A percentile compares a stretch with the other conserved stretches of the same genome.
phyloP scores from a whole-genome alignment of 768 basidiomycete genomes.

The Cystofilobasidium macerans region DNA sequence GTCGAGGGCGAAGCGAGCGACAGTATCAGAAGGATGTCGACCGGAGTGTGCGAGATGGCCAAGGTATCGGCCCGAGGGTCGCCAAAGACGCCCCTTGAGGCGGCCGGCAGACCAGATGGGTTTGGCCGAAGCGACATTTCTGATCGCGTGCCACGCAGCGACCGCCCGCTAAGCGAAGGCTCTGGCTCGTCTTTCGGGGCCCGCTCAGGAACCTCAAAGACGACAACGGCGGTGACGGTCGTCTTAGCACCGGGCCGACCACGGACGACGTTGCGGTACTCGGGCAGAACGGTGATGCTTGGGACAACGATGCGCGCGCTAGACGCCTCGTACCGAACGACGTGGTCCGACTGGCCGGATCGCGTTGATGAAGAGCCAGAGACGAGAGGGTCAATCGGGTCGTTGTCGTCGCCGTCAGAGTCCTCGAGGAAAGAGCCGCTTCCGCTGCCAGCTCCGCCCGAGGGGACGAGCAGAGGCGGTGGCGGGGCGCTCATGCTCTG shows the following conservation, averaged over 20 bases:
- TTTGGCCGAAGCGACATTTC: slow-evolving; percentile 10
- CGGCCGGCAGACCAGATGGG: too few relatives aligned
- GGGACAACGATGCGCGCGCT: slow-evolving; percentile 67
- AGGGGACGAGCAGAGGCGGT: slow-evolving; percentile 47
- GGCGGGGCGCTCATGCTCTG: slow-evolving; percentile 42
- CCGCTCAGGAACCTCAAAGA: slow-evolving; percentile 66
- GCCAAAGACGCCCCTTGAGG: slow-evolving; percentile 50
- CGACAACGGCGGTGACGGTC: slow-evolving; percentile 82
- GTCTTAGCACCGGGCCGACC: slow-evolving; percentile 50
- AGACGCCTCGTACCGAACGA: slow-evolving; percentile 28
- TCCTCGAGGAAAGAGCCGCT: slow-evolving; percentile 30
- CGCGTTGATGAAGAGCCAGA: slow-evolving; percentile 38
- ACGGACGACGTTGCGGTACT: slow-evolving; percentile 74
- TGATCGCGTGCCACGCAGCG: not conserved
- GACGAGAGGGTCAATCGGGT: slow-evolving; percentile 46
- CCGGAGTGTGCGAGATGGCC: slow-evolving; percentile 75
- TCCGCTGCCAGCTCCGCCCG: not conserved
- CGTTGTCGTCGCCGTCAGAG: slow-evolving; percentile 28
- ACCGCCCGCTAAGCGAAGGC: not conserved
- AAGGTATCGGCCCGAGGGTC: slow-evolving; percentile 45
- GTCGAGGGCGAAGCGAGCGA: slow-evolving; percentile 73
- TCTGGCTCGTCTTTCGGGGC: slow-evolving; percentile 7
- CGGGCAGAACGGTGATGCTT: slow-evolving; percentile 83
- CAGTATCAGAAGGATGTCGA: slow-evolving; percentile 86
- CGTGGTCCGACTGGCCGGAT: slow-evolving; percentile 41